Evolutionary conservation across 768 basidiomycete species (phyloP), one percentile per base, ranked within the genome.

Genomic region (Lyophyllum atratum): DNA sequence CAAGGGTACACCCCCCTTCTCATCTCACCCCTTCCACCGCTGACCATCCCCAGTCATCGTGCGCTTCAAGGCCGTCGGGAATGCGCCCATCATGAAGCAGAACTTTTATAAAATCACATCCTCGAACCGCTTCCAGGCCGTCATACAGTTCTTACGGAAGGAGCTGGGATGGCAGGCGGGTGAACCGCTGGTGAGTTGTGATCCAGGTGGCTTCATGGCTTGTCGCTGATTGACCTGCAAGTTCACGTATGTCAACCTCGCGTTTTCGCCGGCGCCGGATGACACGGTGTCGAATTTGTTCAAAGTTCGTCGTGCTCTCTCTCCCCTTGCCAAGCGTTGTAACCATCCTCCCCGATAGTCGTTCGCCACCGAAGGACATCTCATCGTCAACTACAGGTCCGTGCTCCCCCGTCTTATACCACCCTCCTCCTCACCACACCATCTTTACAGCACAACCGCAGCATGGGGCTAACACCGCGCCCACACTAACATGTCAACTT

Each of bases 81-180:
- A 96, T 65, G 96, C 95, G 1, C 96, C 96, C 0, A 95, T 99
- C 66, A 97, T 99, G 95, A 95, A 91, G 75, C 93, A 96, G 75
- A 98, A 96, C 76, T 92, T 95, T 65, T 98, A 94, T 85, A 96
- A 95, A 80, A 95, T 98, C 67, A 94, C 95, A 0, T 91, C 95
- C 12, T 87, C 90, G 39, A 95, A 97, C 70, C 82, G 90, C 52
- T 99, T 98, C 66, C 94, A 97, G 70, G 92, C 93, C 8, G 95
- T 98, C 54, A 94, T 96, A 40, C 88, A 92, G 66, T 97, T 98
- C 71, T 69, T 98, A 72, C 75, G 95, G 61, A 92, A 86, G 66
- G 94, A 98, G 69, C 72, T 98, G 37, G 87, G 87, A 1, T 93
- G 92, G 88, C 93, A 92, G 68, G 74, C 85, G 12, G 84, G 87